These are phyloP conservation scores for Cutaneotrichosporon arboriforme DNA, from an alignment of 1,284 basidiomycete genomes.

Conservation along the genomic window DNA sequence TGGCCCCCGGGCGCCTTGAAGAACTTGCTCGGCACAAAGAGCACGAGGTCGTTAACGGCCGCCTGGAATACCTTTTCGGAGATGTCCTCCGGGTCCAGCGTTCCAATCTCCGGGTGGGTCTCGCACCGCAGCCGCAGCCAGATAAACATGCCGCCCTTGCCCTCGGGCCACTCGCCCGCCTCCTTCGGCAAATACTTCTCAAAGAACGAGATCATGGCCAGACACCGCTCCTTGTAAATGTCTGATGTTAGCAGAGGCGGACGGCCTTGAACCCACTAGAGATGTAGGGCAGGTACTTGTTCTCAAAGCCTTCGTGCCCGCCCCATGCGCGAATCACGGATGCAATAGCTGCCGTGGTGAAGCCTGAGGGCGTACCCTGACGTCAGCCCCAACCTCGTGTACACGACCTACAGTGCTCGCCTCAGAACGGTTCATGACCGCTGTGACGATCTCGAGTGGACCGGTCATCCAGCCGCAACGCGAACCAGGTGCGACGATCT, in stretches of 20 bases:
- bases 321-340: slow-evolving; percentile 37
- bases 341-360: slow-evolving; percentile 34
- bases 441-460: slow-evolving; percentile 27
- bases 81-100: slow-evolving; percentile 22
- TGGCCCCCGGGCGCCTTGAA: slow-evolving; percentile 30
- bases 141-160: slow-evolving; percentile 41
- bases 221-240: slow-evolving; percentile 31
- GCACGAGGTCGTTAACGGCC: slow-evolving; percentile 25
- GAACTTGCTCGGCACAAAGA: slow-evolving; percentile 27
- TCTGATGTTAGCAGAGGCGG: neutral
- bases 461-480: slow-evolving; percentile 68
- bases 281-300: slow-evolving; percentile 36
- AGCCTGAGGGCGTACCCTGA: slow-evolving; percentile 37
- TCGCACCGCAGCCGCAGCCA: slow-evolving; percentile 36
- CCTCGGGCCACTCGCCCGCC: slow-evolving; percentile 23
- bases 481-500: slow-evolving; percentile 70
- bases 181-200: slow-evolving; percentile 26
- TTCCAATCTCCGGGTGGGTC: slow-evolving; percentile 25
- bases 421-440: slow-evolving; percentile 35
- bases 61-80: slow-evolving; percentile 27
- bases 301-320: slow-evolving; percentile 38
- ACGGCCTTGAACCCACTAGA: slow-evolving; percentile 14
- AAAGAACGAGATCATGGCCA: slow-evolving; percentile 26
- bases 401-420: slow-evolving; percentile 25
- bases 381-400: neutral